phyloP scores from a whole-genome alignment of 345 rosid genomes.

The Diplotaxis tenuifolia region DNA sequence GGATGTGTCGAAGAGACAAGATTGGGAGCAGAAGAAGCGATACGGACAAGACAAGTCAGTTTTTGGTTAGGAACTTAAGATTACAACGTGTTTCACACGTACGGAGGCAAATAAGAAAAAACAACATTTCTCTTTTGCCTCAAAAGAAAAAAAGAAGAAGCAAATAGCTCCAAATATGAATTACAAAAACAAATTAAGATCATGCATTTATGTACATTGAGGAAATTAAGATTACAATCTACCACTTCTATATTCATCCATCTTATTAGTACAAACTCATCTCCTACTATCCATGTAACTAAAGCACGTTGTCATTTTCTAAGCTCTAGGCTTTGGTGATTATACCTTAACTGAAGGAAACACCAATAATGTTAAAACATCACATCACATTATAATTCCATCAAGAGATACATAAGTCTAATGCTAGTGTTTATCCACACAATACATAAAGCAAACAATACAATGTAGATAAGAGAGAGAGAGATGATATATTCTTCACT shows the following conservation, averaged over 20 bases:
- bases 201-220: too few relatives aligned
- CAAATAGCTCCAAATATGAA: not conserved
- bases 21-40: not conserved
- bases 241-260: too few relatives aligned
- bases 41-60: not conserved
- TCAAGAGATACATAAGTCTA: too few relatives aligned
- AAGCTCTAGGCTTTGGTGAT: not conserved
- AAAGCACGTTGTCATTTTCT: not conserved
- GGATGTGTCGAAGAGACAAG: not conserved
- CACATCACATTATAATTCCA: too few relatives aligned
- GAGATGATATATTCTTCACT: too few relatives aligned
- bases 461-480: too few relatives aligned
- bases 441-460: too few relatives aligned
- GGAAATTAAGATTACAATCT: not conserved
- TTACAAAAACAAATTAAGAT: too few relatives aligned
- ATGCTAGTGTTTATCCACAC: too few relatives aligned
- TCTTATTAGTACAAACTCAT: too few relatives aligned
- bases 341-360: not conserved
- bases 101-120: not conserved
- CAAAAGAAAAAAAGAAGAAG: not conserved
- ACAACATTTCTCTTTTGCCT: not conserved
- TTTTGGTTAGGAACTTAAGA: not conserved
- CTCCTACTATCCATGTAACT: not conserved
- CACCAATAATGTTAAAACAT: not conserved
- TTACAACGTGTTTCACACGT: not conserved